These are phyloP conservation scores for Recurvomyces mirabilis DNA, from an alignment of 495 filamentous ascomycete species.

Conservation along the genomic window DNA sequence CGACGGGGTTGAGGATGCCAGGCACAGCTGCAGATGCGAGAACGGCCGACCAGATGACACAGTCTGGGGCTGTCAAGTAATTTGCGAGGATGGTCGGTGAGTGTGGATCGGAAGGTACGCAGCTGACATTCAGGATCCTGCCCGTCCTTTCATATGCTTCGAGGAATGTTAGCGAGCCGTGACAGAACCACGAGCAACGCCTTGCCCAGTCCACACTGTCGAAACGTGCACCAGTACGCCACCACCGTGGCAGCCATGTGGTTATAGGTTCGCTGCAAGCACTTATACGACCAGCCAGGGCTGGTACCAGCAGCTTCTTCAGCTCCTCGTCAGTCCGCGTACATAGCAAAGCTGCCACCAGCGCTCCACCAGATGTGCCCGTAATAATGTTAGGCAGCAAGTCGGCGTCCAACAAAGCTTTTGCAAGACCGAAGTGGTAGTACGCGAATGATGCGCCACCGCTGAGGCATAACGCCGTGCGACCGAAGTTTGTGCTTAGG, in stretches of 20 bases:
- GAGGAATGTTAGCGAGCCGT: constrained; percentile 81
- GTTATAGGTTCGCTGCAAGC: constrained; percentile 70
- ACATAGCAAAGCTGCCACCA: constrained; percentile 78
- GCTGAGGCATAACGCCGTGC: constrained; percentile 83
- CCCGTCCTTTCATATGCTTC: constrained; percentile 94
- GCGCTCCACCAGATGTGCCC: constrained; percentile 84
- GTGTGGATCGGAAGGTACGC: constrained; percentile 94
- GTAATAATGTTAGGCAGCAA: constrained; percentile 88
- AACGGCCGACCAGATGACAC: constrained; percentile 96
- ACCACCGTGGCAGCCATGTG: constrained; percentile 76
- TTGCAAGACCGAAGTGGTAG: constrained; percentile 90
- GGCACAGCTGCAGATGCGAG: constrained; percentile 92
- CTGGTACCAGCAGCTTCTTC: constrained; percentile 71
- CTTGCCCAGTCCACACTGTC: constrained; percentile 87
- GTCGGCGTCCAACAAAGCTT: constrained; percentile 77
- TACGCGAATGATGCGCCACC: constrained; percentile 95
- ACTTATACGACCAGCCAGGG: constrained; percentile 70
- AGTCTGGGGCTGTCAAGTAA: constrained; percentile 88
- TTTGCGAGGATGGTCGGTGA: constrained; percentile 84
- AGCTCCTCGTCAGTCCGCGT: constrained; percentile 89
- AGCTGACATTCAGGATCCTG: constrained; percentile 87
- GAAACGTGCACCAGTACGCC: constrained; percentile 83
- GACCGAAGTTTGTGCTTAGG: constrained; percentile 78
- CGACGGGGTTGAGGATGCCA: constrained; percentile 89
- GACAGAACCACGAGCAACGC: constrained; percentile 74